Evolutionary conservation across 2,329 filamentous ascomycete species (phyloP).

Genomic region (Claviceps humidiphila): DNA sequence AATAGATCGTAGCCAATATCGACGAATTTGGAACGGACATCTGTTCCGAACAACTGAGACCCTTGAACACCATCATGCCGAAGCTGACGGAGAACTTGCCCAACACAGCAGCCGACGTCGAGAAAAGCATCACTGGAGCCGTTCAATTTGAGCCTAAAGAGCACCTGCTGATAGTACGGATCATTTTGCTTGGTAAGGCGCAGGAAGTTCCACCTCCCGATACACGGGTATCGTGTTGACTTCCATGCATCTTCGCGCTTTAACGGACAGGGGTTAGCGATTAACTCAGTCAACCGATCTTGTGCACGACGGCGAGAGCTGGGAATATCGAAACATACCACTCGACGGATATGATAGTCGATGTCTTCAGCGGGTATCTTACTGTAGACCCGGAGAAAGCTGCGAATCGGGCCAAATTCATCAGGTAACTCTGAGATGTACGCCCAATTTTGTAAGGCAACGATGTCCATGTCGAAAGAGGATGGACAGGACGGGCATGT

Average conservation of each 20-base stretch:
- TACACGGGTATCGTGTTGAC: constrained; percentile 28
- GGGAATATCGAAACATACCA: constrained; percentile 11
- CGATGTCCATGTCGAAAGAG: constrained; percentile 19
- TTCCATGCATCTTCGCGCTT: constrained; percentile 35
- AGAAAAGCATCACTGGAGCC: constrained; percentile 28
- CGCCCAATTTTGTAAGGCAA: constrained; percentile 22
- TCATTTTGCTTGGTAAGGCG: constrained; percentile 28
- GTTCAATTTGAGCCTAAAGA: constrained; percentile 26
- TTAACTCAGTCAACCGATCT: background rate
- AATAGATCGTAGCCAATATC: constrained; percentile 52
- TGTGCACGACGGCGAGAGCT: background rate
- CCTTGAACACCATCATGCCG: constrained; percentile 35
- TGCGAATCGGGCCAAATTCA: constrained; percentile 22
- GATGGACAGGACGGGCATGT: background rate
- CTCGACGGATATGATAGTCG: constrained; percentile 21
- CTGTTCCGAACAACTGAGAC: constrained; percentile 34
- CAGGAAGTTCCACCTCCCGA: constrained; percentile 38
- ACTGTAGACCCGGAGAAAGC: constrained; percentile 26
- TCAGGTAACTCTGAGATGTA: constrained; percentile 24
- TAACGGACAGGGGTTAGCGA: background rate
- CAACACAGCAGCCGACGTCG: constrained; percentile 38
- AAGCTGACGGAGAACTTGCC: constrained; percentile 36
- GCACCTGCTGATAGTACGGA: constrained; percentile 27
- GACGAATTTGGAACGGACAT: constrained; percentile 36
- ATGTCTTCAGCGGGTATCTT: constrained; percentile 21